Evolutionary conservation across 106 monocot species (phyloP), one percentile per base, ranked within the genome.

Genomic region (Chionographis japonica): DNA sequence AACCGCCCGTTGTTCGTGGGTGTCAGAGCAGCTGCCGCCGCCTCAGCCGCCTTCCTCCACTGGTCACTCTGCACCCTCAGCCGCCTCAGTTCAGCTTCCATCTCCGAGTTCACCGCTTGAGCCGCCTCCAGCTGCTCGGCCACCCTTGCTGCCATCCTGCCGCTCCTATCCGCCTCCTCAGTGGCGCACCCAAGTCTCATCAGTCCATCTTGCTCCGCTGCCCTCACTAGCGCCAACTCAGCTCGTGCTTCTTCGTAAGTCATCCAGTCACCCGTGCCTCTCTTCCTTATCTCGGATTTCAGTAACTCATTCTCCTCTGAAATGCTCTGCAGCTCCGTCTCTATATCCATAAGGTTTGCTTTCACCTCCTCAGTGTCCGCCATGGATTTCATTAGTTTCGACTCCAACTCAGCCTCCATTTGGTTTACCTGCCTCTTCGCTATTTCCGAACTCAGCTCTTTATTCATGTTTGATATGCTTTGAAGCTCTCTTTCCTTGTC

Each of bases 41-140:
- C 88, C 64, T 99, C 98, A 12, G 98, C 98, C 2, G 98, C 98
- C 75, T 99, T 99, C 58, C 98, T 84, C 98, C 98, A 99, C 57
- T 99, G 98, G 36, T 99, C 93, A 1, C 87, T 85, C 55, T 99
- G 98, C 49, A 90, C 78, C 65, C 86, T 83, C 14, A 99, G 69
- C 69, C 85, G 81, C 51, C 80, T 82, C 67, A 99, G 50, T 35
- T 99, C 98, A 0, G 77, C 61, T 63, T 85, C 90, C 85, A 85
- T 87, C 43, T 90, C 93, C 12, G 77, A 76, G 10, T 83, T 78
- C 49, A 61, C 57, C 3, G 72, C 70, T 66, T 87, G 74, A n/a
- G 85, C 80, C 27, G 83, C 76, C 27, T 87, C 81, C 49, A 95
- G 79, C 69, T 95, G 85, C 61, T 91, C 91, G 0, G 76, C 40